Evolutionary conservation across 306 rosid species (phyloP), one percentile per base, ranked within the genome.

Genomic region (Begonia fuchsioides): DNA sequence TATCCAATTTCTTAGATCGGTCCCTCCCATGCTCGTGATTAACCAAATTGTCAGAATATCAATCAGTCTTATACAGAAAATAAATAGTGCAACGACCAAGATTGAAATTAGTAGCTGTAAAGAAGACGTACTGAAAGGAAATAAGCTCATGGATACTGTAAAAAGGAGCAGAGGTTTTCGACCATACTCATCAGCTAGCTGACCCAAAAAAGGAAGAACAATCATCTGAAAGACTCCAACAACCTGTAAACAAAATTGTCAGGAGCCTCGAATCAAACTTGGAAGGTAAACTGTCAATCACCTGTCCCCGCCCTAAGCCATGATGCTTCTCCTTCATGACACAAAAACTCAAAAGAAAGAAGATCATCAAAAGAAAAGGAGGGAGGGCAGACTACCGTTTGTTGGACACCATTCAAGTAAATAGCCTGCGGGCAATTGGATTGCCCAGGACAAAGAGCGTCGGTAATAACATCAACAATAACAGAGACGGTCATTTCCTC

Each of bases 401-500:
- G 82, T 54, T 81, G 87, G 43, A 79, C 20, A 0, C 87, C 95
- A 39, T 67, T 79, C 47, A 86, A 58, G 46, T 78, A 86, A 41
- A 86, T 78, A 17, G 75, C 80, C 69, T 76, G 62, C 13, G 85
- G 64, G 49, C 95, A 86, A 63, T 92, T 69, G 11, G 73, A 56
- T 1, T 66, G 15, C 0, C 17, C 54, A 8, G 87, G 81, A 32
- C 95, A 86, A 0, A 86, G 58, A 47, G 87, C 87, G 5, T 60
- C 9, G 17, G 82, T 71, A 19, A 76, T 69, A 52, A 86, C 76
- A 69, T 86, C 95, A 65, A 86, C 93, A 14, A 86, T 75, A 50
- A 86, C 93, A 8, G 95, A 81, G 40, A 81, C 80, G 5, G 95
- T 79, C 85, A 86, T 81, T 72, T 86, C 95, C 40, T 81, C 85